Percentiles rank a stretch among this genome's conserved stretches.
Conservation (phyloP, 208 protist genomes). For the Porcisia deanei region DNA sequence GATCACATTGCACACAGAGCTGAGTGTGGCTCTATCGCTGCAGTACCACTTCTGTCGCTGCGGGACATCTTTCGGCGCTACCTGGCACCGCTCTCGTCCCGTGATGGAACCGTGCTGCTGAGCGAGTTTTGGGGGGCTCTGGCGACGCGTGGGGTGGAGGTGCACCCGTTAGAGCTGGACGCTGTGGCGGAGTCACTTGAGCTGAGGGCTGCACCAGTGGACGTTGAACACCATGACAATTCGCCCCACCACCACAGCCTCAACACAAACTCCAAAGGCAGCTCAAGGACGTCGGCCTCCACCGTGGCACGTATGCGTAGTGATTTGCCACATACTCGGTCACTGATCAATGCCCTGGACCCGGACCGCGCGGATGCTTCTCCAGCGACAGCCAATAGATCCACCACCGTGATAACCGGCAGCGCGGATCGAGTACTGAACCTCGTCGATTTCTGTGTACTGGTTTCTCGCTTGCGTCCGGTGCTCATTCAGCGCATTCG, state of each 20-base stretch:
- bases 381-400: not conserved
- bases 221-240: not conserved
- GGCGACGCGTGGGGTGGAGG: constrained; percentile 24
- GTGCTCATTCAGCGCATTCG: constrained; percentile 56
- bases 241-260: not conserved
- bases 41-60: constrained; percentile 24
- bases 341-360: not conserved
- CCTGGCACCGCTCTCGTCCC: constrained; percentile 4
- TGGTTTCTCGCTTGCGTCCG: constrained; percentile 66
- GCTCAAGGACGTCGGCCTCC: not conserved
- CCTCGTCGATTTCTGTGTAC: constrained; percentile 64
- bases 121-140: constrained; percentile 38
- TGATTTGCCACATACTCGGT: not conserved
- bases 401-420: constrained; percentile 12
- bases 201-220: constrained; percentile 12
- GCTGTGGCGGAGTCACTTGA: constrained; percentile 66
- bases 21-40: not conserved
- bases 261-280: not conserved
- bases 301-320: not conserved
- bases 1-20: not conserved
- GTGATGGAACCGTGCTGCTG: constrained; percentile 31
- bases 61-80: constrained; percentile 27
- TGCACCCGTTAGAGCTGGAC: constrained; percentile 53
- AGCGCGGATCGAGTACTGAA: constrained; percentile 24
- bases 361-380: not conserved